Base-by-base conservation (phyloP, 78 protist genomes). In the Tieghemostelium lacteum region DNA sequence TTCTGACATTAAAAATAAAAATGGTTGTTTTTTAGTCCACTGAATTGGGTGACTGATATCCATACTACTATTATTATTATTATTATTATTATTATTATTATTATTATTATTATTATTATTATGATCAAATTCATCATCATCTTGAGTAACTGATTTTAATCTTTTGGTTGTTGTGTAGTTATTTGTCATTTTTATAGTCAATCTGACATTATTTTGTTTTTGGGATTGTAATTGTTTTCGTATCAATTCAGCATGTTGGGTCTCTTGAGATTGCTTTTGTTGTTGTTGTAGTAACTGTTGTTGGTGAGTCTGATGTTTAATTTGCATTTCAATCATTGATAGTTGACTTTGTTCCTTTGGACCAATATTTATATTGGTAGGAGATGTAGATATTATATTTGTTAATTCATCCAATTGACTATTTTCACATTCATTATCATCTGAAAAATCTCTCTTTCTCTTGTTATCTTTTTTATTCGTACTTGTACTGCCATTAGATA, bases 21-120 rank as follows among this genome's bases (percentile, higher is more conserved):
- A 83, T 29, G 91, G 91, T 58, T 83, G 91, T 69, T 60, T 66
- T 42, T 58, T 31, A 14, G 40, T 57, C 91, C 91, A 83, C 36
- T 40, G 39, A 62, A 36, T 55, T 31, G 88, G 75, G 26, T 26
- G 33, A 55, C 49, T 29, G n/a, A n/a, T n/a, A n/a, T n/a, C n/a
- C n/a, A n/a, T n/a, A n/a, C n/a, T n/a, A n/a, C n/a, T n/a, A n/a
- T n/a, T n/a, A 45, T 10, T 10, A 45, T 45, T 45, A 45, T 10
- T 10, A 45, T 45, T 45, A 45, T 10, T 10, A 45, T 45, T 45
- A 45, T 10, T 10, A 6, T 45, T 10, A 45, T 10, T 10, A 14
- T 6, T 14, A 10, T 6, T 10, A 6, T 6, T 14, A 45, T 14
- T 6, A 45, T 45, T 45, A 45, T 14, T 14, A 19, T 22, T 7